Percentiles rank a stretch among this genome's conserved stretches.
Evolutionary conservation across 179 eudicot species (phyloP).

Genomic region (Carnegiea gigantea): DNA sequence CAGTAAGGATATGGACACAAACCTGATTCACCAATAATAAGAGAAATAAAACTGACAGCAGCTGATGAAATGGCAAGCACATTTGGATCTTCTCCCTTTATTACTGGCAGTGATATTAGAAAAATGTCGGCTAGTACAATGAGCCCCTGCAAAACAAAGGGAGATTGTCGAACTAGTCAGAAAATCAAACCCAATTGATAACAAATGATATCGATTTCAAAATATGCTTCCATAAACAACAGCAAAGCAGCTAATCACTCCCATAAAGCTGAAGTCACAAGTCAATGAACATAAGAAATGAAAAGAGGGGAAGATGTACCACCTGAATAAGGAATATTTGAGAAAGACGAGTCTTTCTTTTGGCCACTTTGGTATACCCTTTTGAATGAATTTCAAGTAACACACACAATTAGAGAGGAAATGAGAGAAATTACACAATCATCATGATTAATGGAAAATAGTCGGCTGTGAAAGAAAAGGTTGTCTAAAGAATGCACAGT

Average conservation of each 20-base stretch:
- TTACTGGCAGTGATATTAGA: conserved; percentile 33
- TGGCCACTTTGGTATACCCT: conserved; percentile 88
- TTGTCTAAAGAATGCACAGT: not conserved
- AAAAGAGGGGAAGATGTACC: not conserved
- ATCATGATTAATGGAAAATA: not conserved
- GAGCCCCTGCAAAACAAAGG: conserved; percentile 43
- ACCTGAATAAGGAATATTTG: conserved; percentile 66
- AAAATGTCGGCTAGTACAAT: conserved; percentile 37
- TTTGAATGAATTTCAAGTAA: conserved; percentile 1
- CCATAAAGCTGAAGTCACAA: not conserved
- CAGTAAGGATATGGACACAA: conserved; percentile 13
- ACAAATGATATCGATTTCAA: not conserved
- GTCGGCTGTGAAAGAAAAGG: not conserved
- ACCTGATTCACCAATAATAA: conserved; percentile 72
- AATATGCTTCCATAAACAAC: not conserved
- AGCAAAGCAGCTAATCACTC: not conserved
- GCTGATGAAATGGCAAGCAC: conserved; percentile 38
- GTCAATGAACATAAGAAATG: not conserved
- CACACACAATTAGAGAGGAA: conserved; percentile 12
- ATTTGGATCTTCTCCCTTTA: conserved; percentile 38
- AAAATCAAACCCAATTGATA: not conserved
- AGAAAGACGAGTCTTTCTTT: conserved; percentile 63
- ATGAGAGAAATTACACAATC: not conserved
- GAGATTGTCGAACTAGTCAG: not conserved
- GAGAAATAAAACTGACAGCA: conserved; percentile 43